These are phyloP conservation scores for Fomitiporia mediterranea DNA, from an alignment of 1,284 basidiomycete species.

Conservation along the genomic window DNA sequence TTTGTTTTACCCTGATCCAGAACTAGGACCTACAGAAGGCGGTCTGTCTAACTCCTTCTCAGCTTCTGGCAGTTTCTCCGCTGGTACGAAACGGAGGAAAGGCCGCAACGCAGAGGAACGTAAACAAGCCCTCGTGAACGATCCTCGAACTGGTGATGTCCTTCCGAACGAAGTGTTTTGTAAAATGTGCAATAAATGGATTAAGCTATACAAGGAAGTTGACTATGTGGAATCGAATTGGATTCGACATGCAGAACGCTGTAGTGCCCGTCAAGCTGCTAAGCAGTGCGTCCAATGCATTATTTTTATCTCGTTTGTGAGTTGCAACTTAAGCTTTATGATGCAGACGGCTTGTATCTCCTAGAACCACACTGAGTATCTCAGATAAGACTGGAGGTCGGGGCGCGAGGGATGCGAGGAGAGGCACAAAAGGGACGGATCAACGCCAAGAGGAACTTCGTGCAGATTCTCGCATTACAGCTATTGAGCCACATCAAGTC, in stretches of 20 bases:
- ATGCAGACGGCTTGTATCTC: background rate
- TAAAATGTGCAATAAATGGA: constrained; percentile 19
- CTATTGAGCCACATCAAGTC: constrained; percentile 45
- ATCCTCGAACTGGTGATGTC: constrained; percentile 16
- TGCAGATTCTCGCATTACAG: constrained; percentile 45
- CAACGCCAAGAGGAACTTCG: constrained; percentile 39
- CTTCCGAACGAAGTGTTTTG: constrained; percentile 18
- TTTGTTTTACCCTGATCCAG: background rate
- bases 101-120: constrained; percentile 15
- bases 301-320: background rate
- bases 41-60: background rate
- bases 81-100: constrained; percentile 14
- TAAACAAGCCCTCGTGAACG: constrained; percentile 4
- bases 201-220: constrained; percentile 20
- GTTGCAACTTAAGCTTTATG: background rate
- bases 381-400: too few species aligned
- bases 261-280: constrained; percentile 2
- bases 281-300: background rate
- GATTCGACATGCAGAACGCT: constrained; percentile 18
- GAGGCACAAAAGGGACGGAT: too few species aligned
- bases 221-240: constrained; percentile 20
- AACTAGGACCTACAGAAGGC: background rate
- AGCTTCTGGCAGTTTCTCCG: too few species aligned
- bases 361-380: too few species aligned
- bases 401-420: too few species aligned